Evolutionary conservation across 768 basidiomycete genomes (phyloP), one percentile per base, ranked within the genome.

Genomic region (Lyophyllum shimeji): DNA sequence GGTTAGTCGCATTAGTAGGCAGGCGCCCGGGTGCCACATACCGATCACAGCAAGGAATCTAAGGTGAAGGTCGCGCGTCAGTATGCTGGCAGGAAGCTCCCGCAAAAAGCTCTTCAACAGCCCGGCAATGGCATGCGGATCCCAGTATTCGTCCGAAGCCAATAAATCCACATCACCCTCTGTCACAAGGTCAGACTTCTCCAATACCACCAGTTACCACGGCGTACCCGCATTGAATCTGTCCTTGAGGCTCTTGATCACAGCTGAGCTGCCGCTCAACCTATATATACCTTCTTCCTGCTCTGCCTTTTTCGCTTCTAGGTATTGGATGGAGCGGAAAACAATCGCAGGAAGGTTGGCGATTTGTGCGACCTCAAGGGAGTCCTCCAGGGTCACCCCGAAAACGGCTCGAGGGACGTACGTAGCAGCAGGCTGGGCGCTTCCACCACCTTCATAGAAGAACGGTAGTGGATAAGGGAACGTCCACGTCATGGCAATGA

Each of bases 261-360:
- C 94, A 31, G 94, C 90, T 60, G 93, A 92, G 69, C 93, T 95
- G 21, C 95, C 95, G 67, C 90, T 95, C 57, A 99, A 74, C 56
- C 97, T 86, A 74, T 98, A 99, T 57, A 99, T 96, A 31, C 97
- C 97, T 72, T 99, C 97, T 67, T 99, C 97, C 62, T 91, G 86
- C 58, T 98, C 93, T 20, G 97, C 96, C 69, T 91, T 83, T 76
- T 95, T 95, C 18, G 85, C 83, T 75, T 98, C 93, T 53, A 99
- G 77, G 73, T 96, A 99, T 67, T 97, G 88, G 61, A 99, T 95
- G 61, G 89, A 90, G 52, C 97, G 85, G 78, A 95, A 99, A 31
- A 97, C 88, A 63, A 98, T 89, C 7, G 96, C 93, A 2, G 97
- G 97, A 20, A 99, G 78, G 63, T 89, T 87, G 50, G 89, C 95